A percentile compares a stretch with the other conserved stretches of the same genome.
Conservation (phyloP, 768 basidiomycete species). For the Tylopilus plumbeoviolaceoides region DNA sequence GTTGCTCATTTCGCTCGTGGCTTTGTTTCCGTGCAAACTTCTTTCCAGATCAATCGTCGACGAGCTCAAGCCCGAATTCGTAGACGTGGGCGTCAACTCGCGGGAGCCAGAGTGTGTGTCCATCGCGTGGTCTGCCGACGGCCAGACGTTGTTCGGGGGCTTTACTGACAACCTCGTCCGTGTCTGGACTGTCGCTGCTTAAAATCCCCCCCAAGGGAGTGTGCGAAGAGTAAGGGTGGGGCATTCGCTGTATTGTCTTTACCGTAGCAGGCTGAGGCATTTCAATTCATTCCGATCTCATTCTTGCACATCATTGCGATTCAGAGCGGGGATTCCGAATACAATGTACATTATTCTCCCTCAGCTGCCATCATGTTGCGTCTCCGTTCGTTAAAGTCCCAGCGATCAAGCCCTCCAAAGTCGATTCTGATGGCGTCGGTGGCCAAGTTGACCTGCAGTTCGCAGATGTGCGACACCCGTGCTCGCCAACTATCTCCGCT, state of each 20-base stretch:
- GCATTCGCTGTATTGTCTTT: slow-evolving; percentile 21
- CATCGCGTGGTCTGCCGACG: slow-evolving; percentile 97
- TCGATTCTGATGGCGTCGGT: slow-evolving; percentile 61
- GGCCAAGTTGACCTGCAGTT: slow-evolving; percentile 66
- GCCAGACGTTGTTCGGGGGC: slow-evolving; percentile 95
- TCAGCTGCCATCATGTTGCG: slow-evolving; percentile 62
- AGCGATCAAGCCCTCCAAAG: slow-evolving; percentile 74
- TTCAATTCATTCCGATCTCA: slow-evolving; percentile 19
- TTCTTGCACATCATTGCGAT: not conserved
- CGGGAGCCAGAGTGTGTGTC: slow-evolving; percentile 91
- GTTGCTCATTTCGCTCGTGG: slow-evolving; percentile 31
- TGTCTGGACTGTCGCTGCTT: slow-evolving; percentile 79
- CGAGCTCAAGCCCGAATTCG: slow-evolving; percentile 95
- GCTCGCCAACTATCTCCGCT: slow-evolving; percentile 85
- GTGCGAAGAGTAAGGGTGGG: slow-evolving; percentile 14
- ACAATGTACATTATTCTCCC: not conserved
- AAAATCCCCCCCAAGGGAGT: slow-evolving; percentile 25
- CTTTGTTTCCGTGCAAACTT: slow-evolving; percentile 1
- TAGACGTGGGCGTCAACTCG: slow-evolving; percentile 64
- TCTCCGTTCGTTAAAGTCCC: slow-evolving; percentile 59
- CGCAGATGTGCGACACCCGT: slow-evolving; percentile 61
- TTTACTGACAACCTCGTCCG: slow-evolving; percentile 94
- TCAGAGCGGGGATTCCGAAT: not conserved
- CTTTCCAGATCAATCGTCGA: slow-evolving; percentile 85
- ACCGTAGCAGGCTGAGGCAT: slow-evolving; percentile 19